These are phyloP conservation scores for Hirschioporus abietinus DNA, from an alignment of 768 basidiomycete genomes.

Conservation along the genomic window DNA sequence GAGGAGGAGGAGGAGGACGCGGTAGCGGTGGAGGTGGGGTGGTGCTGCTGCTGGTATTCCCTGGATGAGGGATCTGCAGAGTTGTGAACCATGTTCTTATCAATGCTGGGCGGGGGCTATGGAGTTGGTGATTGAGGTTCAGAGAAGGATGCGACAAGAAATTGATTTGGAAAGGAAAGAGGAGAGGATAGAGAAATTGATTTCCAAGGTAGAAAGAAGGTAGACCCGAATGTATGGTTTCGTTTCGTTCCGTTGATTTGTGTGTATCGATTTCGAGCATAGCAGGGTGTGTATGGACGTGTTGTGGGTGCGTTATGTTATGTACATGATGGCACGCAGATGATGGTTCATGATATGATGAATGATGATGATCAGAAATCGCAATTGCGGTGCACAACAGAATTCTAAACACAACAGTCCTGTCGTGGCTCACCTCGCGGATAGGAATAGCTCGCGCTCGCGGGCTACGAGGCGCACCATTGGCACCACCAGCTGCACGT, in stretches of 20 bases:
- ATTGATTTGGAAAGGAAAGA: neutral
- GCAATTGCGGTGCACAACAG: neutral
- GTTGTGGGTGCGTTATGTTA: neutral
- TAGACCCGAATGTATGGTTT: neutral
- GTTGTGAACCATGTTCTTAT: neutral
- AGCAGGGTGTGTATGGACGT: neutral
- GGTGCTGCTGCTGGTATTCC: neutral
- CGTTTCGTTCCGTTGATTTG: neutral
- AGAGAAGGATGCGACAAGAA: neutral
- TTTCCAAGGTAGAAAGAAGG: neutral
- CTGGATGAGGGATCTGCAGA: neutral
- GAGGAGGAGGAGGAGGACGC: neutral
- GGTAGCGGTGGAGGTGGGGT: no score
- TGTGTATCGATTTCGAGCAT: no score
- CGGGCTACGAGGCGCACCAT: neutral
- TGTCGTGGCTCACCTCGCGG: neutral
- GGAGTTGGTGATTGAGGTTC: neutral
- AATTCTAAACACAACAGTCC: neutral
- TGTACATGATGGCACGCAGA: no score
- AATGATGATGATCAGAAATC: neutral
- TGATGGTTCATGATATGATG: neutral
- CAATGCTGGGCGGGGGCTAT: neutral
- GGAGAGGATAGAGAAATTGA: neutral
- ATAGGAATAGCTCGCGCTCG: neutral
- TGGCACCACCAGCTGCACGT: neutral